These are phyloP conservation scores for Aspergillus clavatus DNA, from an alignment of 2,329 filamentous ascomycete species.

Conservation along the genomic window DNA sequence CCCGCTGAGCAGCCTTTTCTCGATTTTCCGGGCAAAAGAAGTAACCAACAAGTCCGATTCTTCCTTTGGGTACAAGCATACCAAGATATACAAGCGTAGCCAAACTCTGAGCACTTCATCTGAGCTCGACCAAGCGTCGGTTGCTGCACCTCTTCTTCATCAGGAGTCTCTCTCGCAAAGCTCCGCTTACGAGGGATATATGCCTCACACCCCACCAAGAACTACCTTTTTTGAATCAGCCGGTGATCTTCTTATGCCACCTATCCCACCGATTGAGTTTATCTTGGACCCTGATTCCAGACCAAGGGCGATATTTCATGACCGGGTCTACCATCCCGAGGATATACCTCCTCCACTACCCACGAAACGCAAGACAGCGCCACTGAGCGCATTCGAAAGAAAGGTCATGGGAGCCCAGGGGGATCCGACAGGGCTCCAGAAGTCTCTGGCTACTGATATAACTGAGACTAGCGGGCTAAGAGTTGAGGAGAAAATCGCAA, in stretches of 20 bases:
- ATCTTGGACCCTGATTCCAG: conserved; percentile 77
- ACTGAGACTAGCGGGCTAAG: conserved; percentile 56
- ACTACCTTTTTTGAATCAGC: conserved; percentile 95
- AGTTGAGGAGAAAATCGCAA: conserved; percentile 95
- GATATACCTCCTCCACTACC: conserved; percentile 80
- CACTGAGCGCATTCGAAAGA: conserved; percentile 21
- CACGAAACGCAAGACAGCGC: conserved; percentile 39
- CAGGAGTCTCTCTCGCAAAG: conserved; percentile 41
- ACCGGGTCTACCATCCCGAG: conserved; percentile 86
- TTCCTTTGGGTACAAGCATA: conserved; percentile 40
- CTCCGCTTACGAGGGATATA: conserved; percentile 47
- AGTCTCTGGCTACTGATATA: conserved; percentile 10
- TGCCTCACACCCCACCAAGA: conserved; percentile 68
- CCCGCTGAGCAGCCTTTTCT: conserved; percentile 62
- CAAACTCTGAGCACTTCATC: conserved; percentile 58
- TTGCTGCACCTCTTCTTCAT: conserved; percentile 2
- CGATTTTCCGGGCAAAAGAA: conserved; percentile 64
- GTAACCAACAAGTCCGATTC: conserved; percentile 36
- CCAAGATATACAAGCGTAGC: conserved; percentile 69
- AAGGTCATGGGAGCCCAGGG: conserved; percentile 14
- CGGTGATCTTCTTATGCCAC: conserved; percentile 85
- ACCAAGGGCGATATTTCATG: conserved; percentile 90
- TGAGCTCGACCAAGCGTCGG: conserved; percentile 12
- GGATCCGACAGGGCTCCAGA: conserved; percentile 4
- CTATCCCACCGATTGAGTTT: conserved; percentile 74